Evolutionary conservation across 805 yeast species (phyloP).

Genomic region (Candida palmyrensis): DNA sequence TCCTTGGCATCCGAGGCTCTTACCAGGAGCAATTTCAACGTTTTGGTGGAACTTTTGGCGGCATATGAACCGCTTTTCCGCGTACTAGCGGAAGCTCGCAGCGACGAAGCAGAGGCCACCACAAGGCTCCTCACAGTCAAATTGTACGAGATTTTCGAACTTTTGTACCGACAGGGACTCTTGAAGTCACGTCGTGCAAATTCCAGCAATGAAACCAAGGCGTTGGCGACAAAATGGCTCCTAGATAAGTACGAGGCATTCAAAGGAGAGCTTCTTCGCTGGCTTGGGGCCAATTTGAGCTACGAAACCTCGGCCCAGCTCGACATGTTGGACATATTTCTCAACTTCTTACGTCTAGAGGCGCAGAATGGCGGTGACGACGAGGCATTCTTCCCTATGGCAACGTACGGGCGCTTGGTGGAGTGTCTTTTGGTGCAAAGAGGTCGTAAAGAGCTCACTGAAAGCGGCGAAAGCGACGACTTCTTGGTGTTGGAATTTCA

Average conservation of each 20-base stretch:
- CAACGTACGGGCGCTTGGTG: conserved; percentile 41
- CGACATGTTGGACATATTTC: conserved; percentile 48
- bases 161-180: conserved; percentile 41
- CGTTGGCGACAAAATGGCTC: conserved; percentile 58
- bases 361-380: conserved; percentile 42
- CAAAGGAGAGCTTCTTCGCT: conserved; percentile 38
- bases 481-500: conserved; percentile 51
- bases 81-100: conserved; percentile 13
- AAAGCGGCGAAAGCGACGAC: too few relatives aligned
- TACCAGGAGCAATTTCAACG: conserved; percentile 43
- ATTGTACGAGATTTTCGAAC: conserved; percentile 45
- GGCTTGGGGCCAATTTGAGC: conserved; percentile 36
- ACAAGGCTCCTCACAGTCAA: conserved; percentile 39
- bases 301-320: conserved; percentile 48
- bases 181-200: too few relatives aligned
- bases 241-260: conserved; percentile 51
- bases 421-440: conserved; percentile 2
- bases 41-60: conserved; percentile 43
- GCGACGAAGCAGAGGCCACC: conserved; percentile 17
- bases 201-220: conserved; percentile 39
- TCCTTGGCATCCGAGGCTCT: background rate
- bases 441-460: conserved; percentile 18
- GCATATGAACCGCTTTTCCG: conserved; percentile 24
- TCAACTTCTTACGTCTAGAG: conserved; percentile 56
- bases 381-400: conserved; percentile 62